Evolutionary conservation across 208 protist genomes (phyloP), one percentile per base, ranked within the genome.

Genomic region (Acanthamoeba royreba): DNA sequence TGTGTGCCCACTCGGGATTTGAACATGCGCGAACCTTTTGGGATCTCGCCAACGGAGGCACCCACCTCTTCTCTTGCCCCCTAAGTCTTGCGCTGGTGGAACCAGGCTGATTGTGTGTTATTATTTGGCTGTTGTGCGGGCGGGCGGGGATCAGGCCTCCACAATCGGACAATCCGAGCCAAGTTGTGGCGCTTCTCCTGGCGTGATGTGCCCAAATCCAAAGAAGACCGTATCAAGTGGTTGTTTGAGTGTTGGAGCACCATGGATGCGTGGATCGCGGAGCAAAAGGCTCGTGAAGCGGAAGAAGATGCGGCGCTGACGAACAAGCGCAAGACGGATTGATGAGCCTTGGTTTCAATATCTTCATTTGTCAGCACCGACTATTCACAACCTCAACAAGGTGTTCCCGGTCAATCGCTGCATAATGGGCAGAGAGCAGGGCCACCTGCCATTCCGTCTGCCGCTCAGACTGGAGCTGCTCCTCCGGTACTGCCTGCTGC

Each of bases 211-310:
- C 94, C 94, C 53, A 94, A 49, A 31, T 92, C 79, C 4, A 93
- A 81, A 42, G 43, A 92, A 92, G 94, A 88, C 43, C 88, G 94
- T 52, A 91, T 94, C 40, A 52, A 92, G n/a, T 95, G 89, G 89
- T 49, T 95, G 28, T 42, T 85, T 19, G 28, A 83, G 2, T 49
- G 86, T 22, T 95, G 94, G 94, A 17, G 25, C 13, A 49, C 74
- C 17, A 95, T 95, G 47, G 94, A 95, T 43, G 53, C 35, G 17
- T 95, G 94, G 94, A 42, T 94, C 8, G 94, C 35, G 2, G 8
- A 95, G 52, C 28, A 90, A 47, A 69, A 69, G 58, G 58, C 58
- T 9, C 58, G 58, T 25, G 58, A 61, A 28, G 25, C 52, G 25
- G 52, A 17, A 61, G 52, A 69, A 35, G 58, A 11, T 1, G 58